Base-by-base conservation (phyloP, 352 stramenopile genomes). In the Pythium sukuiense region DNA sequence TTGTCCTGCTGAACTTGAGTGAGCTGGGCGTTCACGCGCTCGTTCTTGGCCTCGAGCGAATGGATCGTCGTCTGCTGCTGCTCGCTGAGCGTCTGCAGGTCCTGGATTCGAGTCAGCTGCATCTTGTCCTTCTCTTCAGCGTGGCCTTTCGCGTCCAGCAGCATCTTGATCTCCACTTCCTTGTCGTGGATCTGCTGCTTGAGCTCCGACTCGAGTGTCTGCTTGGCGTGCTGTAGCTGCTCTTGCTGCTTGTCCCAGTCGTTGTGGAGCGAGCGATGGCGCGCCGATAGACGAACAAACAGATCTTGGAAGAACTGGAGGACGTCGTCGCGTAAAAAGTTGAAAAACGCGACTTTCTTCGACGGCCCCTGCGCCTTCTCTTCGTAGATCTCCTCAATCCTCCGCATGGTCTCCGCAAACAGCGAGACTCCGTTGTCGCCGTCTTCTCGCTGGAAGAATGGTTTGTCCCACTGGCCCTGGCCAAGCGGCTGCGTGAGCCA, bases 271-370 rank as follows among this genome's bases (percentile, higher is more conserved):
- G 72, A 39, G 0, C 26, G 30, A 27, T 88, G 70, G 2, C 53
- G 76, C 0, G 57, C 67, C 29, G 63, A 60, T 8, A 91, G 71
- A 2, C 76, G 69, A 29, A 76, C 63, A 27, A 88, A 80, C 6
- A 93, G 55, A 13, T 65, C 30, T 24, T 92, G 72, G 61, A 85
- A 77, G 29, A 90, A 88, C 8, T 59, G 54, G 1, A 90, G 37
- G 24, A 74, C 68, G 27, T 93, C 83, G 14, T 70, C 57, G 27
- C 83, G 76, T 0, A 92, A 50, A 69, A 93, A 95, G 33, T 86
- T 73, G 65, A 89, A 83, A 30, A 93, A 83, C 0, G 72, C 70
- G 30, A 81, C 78, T 55, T 89, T 92, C 65, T 88, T 88, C 6
- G 86, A 76, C 33, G 86, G 84, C 7, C 86, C 84, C 4, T 78